A percentile compares a stretch with the other conserved stretches of the same genome.
phyloP scores from a whole-genome alignment of 2,329 filamentous ascomycete species.

The Scedosporium apiospermum region DNA sequence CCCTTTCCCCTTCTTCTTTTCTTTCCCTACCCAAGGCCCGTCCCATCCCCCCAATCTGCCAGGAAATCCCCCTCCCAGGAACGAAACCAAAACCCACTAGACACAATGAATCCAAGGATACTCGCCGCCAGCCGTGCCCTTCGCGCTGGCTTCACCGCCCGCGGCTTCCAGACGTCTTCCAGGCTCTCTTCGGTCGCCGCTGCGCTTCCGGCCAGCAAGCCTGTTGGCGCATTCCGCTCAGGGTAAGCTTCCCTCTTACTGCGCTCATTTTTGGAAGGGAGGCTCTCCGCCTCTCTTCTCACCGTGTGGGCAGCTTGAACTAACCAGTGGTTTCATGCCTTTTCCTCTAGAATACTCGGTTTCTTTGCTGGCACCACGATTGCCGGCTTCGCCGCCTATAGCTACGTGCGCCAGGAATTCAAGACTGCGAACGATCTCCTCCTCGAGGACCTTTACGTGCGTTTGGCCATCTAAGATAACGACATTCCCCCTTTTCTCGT shows the following conservation, averaged over 20 bases:
- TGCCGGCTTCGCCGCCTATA: conserved; percentile 75
- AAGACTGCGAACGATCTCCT: conserved; percentile 86
- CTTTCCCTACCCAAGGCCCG: neutral
- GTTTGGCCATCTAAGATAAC: conserved; percentile 36
- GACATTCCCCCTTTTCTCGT: neutral
- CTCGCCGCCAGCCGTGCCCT: conserved; percentile 20
- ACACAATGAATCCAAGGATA: conserved; percentile 10
- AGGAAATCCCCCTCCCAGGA: neutral
- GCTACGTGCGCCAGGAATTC: conserved; percentile 89
- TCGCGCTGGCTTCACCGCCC: conserved; percentile 18
- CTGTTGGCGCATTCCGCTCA: conserved; percentile 51
- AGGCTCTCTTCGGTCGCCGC: conserved; percentile 32
- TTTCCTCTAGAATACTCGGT: conserved; percentile 61
- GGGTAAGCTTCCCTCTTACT: conserved; percentile 33
- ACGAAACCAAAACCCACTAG: neutral
- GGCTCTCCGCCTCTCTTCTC: conserved; percentile 5
- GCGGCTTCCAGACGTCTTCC: conserved; percentile 40
- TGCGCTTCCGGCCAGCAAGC: conserved; percentile 46
- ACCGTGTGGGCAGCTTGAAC: neutral
- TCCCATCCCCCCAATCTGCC: neutral
- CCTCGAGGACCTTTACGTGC: conserved; percentile 91
- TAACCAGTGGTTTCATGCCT: neutral
- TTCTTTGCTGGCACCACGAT: conserved; percentile 80
- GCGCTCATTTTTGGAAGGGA: neutral
- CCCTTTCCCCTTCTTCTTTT: neutral